These are phyloP conservation scores for Wallacemonas rigidus DNA, from an alignment of 208 protist genomes.

Conservation along the genomic window DNA sequence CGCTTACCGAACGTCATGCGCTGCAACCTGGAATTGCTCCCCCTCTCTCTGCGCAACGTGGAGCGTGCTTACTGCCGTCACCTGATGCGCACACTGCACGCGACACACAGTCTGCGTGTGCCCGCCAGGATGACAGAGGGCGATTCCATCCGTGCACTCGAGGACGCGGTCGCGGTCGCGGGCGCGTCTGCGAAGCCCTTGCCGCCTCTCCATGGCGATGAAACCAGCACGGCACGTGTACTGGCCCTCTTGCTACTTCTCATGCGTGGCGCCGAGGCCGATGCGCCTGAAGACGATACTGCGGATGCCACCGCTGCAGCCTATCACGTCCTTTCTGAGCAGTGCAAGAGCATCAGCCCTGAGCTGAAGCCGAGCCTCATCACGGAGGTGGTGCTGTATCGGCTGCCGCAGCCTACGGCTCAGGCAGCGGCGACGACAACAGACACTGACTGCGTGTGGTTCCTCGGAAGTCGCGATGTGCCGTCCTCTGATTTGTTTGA, in stretches of 20 bases:
- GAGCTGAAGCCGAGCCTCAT: neutral
- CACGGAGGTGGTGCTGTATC: conserved; percentile 9
- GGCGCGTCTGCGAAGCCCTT: neutral
- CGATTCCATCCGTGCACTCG: too few relatives aligned
- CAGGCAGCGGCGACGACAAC: neutral
- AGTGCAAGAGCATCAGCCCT: too few relatives aligned
- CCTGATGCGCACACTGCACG: neutral
- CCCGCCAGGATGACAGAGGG: too few relatives aligned
- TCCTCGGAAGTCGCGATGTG: neutral
- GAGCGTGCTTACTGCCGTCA: conserved; percentile 44
- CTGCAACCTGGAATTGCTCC: conserved; percentile 52
- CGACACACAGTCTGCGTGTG: too few relatives aligned
- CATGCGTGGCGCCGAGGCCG: neutral
- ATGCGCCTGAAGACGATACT: neutral
- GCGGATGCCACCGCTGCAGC: neutral
- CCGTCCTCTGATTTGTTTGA: conserved; percentile 1
- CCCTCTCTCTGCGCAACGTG: conserved; percentile 43
- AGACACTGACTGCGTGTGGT: neutral
- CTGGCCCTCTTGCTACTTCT: neutral
- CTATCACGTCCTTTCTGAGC: neutral
- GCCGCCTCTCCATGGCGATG: neutral
- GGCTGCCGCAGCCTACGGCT: neutral
- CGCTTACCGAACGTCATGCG: conserved; percentile 44
- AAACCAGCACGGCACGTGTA: conserved; percentile 6
- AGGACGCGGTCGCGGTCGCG: too few relatives aligned